Base-by-base conservation (phyloP, 2,329 filamentous ascomycete genomes). In the Achaetomium macrosporum region DNA sequence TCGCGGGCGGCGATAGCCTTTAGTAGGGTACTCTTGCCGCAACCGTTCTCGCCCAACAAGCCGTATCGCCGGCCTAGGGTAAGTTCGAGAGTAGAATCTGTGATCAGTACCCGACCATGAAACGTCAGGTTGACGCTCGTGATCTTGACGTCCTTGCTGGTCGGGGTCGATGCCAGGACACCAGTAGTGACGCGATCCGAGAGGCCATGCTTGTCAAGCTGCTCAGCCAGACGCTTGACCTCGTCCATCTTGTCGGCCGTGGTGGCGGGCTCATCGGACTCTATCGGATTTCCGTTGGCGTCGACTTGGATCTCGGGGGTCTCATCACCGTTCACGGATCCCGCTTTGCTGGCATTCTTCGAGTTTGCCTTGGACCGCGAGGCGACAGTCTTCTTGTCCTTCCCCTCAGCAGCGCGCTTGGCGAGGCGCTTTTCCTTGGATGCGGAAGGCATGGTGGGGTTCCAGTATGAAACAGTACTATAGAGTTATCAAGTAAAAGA, bases 131-230 rank as follows among this genome's bases (percentile, higher is more conserved):
- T 95, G 66, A 85, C 82, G 51, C 90, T 96, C 61, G 86, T 95
- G 71, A 99, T 93, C 80, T 99, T 99, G 72, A 96, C 90, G 73
- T 99, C 93, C 73, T 89, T 87, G 76, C 88, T 95, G 62, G 88
- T 79, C 59, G 81, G 73, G 59, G 92, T 83, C 42, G 93, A 99
- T 36, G 91, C 80, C 58, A 99, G 78, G 52, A 99, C 93, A 82
- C 93, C 93, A 56, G 93, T 99, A 57, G 95, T 99, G 71, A 99
- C 93, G 72, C 93, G 88, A 74, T 99, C 93, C 13, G 93, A 97
- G 61, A 99, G 80, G 67, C 93, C 93, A 69, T 95, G 83, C 76
- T 95, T 88, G 76, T 99, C 93, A 81, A 96, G 87, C 76, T 99
- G 95, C 50, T 91, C 79, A 42, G 88, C 85, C 62, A 99, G 81